Conservation (phyloP, 345 rosid genomes). For the Jatropha curcas region DNA sequence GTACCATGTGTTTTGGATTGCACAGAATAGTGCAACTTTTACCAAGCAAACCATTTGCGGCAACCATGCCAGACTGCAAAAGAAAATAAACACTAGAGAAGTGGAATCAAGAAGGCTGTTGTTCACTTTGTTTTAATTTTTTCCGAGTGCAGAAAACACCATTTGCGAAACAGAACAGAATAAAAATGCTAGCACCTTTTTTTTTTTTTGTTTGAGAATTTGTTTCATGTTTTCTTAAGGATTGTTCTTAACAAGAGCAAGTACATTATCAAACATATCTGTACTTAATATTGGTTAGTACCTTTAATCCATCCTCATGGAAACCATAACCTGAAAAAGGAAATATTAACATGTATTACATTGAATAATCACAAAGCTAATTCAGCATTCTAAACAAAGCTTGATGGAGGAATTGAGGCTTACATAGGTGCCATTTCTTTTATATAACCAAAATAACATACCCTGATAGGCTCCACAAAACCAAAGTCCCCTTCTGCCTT, state of each 20-base stretch:
- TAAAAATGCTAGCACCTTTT: too few species aligned
- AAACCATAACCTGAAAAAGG: conserved; percentile 85
- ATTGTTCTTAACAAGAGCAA: not conserved
- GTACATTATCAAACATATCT: not conserved
- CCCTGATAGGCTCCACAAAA: conserved; percentile 94
- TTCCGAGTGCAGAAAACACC: too few species aligned
- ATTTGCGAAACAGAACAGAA: too few species aligned
- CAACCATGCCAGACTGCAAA: conserved; percentile 71
- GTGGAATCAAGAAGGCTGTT: too few species aligned
- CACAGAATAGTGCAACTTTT: conserved; percentile 40
- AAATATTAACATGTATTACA: too few species aligned
- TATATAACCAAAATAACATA: conserved; percentile 20
- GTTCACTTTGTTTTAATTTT: too few species aligned
- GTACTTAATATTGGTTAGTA: conserved; percentile 12
- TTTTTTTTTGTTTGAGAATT: too few species aligned
- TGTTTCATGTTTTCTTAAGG: not conserved
- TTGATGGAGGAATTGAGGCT: too few species aligned
- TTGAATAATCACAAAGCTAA: not conserved
- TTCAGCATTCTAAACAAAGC: not conserved
- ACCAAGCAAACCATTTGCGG: conserved; percentile 69
- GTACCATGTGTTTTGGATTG: conserved; percentile 82
- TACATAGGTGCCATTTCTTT: not conserved
- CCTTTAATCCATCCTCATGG: conserved; percentile 96
- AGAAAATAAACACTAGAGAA: not conserved
- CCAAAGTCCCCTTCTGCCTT: conserved; percentile 86